Base-by-base conservation (phyloP, 148 eudicot genomes). In the Heliosperma pusillum region DNA sequence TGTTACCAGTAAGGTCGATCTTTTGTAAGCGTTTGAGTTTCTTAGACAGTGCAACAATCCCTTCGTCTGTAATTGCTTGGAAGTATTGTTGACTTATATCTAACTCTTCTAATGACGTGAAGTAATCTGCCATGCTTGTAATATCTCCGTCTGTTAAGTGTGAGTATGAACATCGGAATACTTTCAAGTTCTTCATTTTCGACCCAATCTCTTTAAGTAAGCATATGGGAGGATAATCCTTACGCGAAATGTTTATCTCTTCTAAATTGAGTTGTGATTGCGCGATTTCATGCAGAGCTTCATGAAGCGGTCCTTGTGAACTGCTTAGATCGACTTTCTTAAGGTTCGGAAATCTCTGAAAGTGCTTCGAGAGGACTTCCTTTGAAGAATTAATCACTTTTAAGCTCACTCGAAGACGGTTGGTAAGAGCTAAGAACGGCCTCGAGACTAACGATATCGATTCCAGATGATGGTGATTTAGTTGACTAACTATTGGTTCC, bases 1-100 rank as follows among this genome's bases (percentile, higher is more conserved):
- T 58, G 24, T 70, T 70, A 19, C 73, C 57, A 25, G 73, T 24
- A 52, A 70, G 73, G 42, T 70, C 73, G 15, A 70, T 70, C 42
- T 26, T 70, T 19, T 52, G 59, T 52, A 70, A 70, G 33, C 73
- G 60, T 42, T 52, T 50, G 12, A 70, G 73, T 52, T 70, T 70
- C 73, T 70, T 53, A 5, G 73, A 50, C 33, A 70, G 73, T 24
- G 73, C 59, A 3, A 70, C 24, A 16, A 70, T 52, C 42, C 73
- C 73, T 70, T 52, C 29, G 55, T 70, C 73, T 50, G 73, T 70
- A 13, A 70, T 25, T 52, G 59, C 59, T 50, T 70, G 73, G 60
- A 24, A 70, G 55, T 70, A 52, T 7, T 70, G 73, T 20, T 70
- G 73, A 52, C 73, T 70, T 7, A 70, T 27, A 52, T 70, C 73